Evolutionary conservation across 1,284 basidiomycete species (phyloP).

Genomic region (Pholiota adiposa): DNA sequence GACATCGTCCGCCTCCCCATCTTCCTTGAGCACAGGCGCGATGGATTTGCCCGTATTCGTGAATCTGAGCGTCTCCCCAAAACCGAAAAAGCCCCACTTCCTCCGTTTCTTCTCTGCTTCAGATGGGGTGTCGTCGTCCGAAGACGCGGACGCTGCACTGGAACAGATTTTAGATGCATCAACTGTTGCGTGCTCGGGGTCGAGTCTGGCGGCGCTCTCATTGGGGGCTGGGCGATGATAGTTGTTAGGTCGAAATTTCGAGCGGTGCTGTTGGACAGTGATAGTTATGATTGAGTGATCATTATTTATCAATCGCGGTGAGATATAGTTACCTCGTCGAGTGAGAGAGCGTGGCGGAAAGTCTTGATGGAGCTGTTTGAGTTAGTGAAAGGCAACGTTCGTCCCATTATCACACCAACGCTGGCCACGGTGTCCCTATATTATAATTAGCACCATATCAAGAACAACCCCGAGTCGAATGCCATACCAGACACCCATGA

Average conservation of each 20-base stretch:
- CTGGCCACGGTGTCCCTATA: slow-evolving; percentile 70
- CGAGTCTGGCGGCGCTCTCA: slow-evolving; percentile 17
- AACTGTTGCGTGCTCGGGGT: slow-evolving; percentile 30
- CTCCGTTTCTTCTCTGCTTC: slow-evolving; percentile 19
- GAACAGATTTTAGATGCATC: not conserved
- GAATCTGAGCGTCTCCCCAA: slow-evolving; percentile 4
- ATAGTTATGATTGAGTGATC: not conserved
- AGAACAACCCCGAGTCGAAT: not conserved
- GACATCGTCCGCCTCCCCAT: slow-evolving; percentile 44
- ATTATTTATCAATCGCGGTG: not conserved
- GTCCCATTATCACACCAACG: slow-evolving; percentile 60
- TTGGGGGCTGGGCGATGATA: slow-evolving; percentile 46
- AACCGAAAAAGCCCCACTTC: slow-evolving; percentile 19
- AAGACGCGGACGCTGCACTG: slow-evolving; percentile 1
- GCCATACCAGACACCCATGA: slow-evolving; percentile 67
- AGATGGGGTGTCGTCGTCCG: slow-evolving; percentile 4
- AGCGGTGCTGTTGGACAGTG: slow-evolving; percentile 45
- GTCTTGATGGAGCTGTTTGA: slow-evolving; percentile 60
- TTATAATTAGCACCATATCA: slow-evolving; percentile 13
- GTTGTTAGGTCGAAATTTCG: slow-evolving; percentile 56
- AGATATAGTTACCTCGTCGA: slow-evolving; percentile 56
- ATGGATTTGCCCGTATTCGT: slow-evolving; percentile 20
- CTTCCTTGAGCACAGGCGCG: slow-evolving; percentile 19
- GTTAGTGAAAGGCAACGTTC: slow-evolving; percentile 63
- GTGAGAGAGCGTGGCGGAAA: slow-evolving; percentile 67